Percentiles rank a stretch among this genome's conserved stretches.
These are phyloP conservation scores for Globisporangium uncinulatum DNA, from an alignment of 352 stramenopile species.

Conservation along the genomic window DNA sequence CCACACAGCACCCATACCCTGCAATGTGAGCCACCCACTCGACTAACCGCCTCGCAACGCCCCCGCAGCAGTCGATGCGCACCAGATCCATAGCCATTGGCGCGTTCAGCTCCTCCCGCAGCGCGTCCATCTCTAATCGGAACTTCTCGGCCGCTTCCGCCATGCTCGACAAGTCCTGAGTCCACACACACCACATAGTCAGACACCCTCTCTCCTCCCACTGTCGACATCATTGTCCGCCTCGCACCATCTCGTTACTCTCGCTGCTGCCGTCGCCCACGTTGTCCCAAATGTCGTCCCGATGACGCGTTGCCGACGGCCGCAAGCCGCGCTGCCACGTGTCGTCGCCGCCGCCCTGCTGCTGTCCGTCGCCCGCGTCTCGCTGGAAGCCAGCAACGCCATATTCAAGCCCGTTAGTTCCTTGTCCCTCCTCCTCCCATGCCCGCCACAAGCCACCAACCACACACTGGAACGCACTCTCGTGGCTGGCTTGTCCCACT, in stretches of 20 bases:
- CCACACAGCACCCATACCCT: not conserved
- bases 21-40: not conserved
- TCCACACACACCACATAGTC: conserved; percentile 5
- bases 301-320: conserved; percentile 22
- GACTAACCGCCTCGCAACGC: too few relatives aligned
- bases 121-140: conserved; percentile 80
- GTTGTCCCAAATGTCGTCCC: conserved; percentile 77
- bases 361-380: conserved; percentile 17
- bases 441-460: not conserved
- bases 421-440: not conserved
- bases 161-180: conserved; percentile 77
- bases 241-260: conserved; percentile 57
- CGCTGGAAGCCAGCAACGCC: conserved; percentile 8
- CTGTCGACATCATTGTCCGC: not conserved
- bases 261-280: conserved; percentile 38
- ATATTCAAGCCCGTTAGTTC: not conserved
- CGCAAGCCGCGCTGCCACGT: conserved; percentile 56
- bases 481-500: conserved; percentile 30
- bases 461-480: conserved; percentile 14
- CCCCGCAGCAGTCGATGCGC: not conserved
- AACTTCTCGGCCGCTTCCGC: conserved; percentile 76
- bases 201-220: not conserved
- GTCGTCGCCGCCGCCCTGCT: conserved; percentile 28
- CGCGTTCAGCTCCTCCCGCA: conserved; percentile 49
- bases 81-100: conserved; percentile 26